Evolutionary conservation across 192 early-diverging fungal genomes (phyloP).

Genomic region (Mortierella antarctica): DNA sequence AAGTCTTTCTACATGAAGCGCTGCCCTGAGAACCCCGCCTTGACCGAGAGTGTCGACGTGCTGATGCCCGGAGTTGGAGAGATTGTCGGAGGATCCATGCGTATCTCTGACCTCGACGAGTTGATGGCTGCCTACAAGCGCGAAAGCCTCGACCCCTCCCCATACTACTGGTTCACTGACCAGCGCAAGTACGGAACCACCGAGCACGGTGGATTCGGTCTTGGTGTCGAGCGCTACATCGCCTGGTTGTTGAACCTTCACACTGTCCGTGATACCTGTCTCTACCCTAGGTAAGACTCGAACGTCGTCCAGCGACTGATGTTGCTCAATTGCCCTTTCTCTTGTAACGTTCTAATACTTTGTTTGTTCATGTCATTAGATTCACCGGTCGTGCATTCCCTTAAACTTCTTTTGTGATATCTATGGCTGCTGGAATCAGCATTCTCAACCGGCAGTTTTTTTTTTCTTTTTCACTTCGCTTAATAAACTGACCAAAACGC

Average conservation of each 20-base stretch:
- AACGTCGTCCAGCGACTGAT: not conserved
- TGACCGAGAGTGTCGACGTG: conserved; percentile 98
- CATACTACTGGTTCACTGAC: conserved; percentile 99
- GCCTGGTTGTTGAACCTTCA: conserved; percentile 95
- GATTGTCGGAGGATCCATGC: conserved; percentile 98
- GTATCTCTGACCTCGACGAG: conserved; percentile 88
- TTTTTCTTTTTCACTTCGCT: not conserved
- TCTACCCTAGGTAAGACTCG: conserved; percentile 85
- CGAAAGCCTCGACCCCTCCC: conserved; percentile 88
- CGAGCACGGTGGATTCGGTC: conserved; percentile 97
- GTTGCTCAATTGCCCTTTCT: not conserved
- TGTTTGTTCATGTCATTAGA: conserved; percentile 8
- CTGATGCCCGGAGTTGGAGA: conserved; percentile 99
- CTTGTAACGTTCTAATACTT: not conserved
- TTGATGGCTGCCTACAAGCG: conserved; percentile 86
- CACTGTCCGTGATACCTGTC: conserved; percentile 89
- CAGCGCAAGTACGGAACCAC: conserved; percentile 98
- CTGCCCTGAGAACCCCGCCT: conserved; percentile 79
- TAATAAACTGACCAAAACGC: conserved; percentile 10
- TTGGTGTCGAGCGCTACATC: conserved; percentile 96
- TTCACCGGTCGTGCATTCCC: conserved; percentile 56
- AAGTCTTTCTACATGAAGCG: conserved; percentile 99
- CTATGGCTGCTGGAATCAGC: not conserved
- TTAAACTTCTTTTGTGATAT: conserved; percentile 27
- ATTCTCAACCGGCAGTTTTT: not conserved